Evolutionary conservation across 495 filamentous ascomycete species (phyloP).

Genomic region (Hypoxylon cercidicola): DNA sequence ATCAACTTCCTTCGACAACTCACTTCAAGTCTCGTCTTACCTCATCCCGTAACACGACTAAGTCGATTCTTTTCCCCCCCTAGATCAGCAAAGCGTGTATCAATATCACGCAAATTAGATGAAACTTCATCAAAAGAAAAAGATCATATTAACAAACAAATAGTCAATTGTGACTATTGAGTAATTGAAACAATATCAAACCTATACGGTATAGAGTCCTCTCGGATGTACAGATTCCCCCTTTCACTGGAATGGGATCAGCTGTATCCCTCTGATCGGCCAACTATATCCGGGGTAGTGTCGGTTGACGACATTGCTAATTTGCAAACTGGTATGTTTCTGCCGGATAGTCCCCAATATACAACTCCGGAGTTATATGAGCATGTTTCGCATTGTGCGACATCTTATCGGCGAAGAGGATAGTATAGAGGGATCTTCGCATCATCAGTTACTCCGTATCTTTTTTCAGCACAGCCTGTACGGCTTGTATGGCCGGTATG

Average conservation of each 20-base stretch:
- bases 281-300: constrained; percentile 27
- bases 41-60: constrained; percentile 11
- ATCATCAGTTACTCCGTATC: constrained; percentile 36
- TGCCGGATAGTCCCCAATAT: constrained; percentile 42
- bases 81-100: constrained; percentile 16
- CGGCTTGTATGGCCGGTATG: too few species aligned
- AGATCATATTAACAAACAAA: constrained; percentile 7
- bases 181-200: constrained; percentile 30
- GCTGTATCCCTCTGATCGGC: constrained; percentile 21
- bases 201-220: constrained; percentile 8
- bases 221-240: not conserved
- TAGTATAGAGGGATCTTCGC: constrained; percentile 14
- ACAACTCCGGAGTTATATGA: constrained; percentile 32
- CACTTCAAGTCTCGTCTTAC: constrained; percentile 27
- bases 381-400: constrained; percentile 32
- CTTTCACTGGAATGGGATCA: constrained; percentile 31
- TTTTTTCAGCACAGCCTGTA: constrained; percentile 16
- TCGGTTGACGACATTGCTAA: constrained; percentile 4
- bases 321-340: constrained; percentile 23
- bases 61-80: constrained; percentile 11
- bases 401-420: constrained; percentile 9
- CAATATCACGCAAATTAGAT: not conserved
- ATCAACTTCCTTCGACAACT: constrained; percentile 9
- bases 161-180: constrained; percentile 28
- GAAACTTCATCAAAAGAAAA: constrained; percentile 8